phyloP scores from a whole-genome alignment of 768 basidiomycete genomes.

The Tylopilus vinaceipallidus region DNA sequence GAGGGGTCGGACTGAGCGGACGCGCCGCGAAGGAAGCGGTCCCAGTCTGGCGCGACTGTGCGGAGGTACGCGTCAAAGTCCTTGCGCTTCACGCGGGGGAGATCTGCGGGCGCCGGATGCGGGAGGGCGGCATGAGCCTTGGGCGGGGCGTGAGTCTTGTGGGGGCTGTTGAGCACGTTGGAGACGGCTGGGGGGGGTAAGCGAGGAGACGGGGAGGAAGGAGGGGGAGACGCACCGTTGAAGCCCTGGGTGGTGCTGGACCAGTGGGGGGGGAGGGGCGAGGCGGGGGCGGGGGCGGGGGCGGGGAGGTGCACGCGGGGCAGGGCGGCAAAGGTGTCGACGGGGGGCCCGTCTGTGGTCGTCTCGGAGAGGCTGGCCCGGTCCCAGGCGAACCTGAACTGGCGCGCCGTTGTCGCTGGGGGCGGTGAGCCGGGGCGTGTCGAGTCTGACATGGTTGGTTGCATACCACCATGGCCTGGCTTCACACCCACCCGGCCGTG shows the following conservation, averaged over 20 bases:
- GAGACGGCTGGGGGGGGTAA: conserved; percentile 71
- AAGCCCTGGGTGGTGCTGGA: conserved; percentile 84
- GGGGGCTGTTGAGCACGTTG: conserved; percentile 89
- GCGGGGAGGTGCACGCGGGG: conserved; percentile 46
- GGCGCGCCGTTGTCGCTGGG: conserved; percentile 46
- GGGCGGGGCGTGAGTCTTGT: conserved; percentile 79
- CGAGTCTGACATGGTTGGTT: conserved; percentile 45
- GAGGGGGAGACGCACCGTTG: conserved; percentile 63
- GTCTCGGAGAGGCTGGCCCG: conserved; percentile 76
- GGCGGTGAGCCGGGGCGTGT: conserved; percentile 43
- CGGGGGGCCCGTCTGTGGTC: conserved; percentile 58
- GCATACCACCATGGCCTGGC: conserved; percentile 38
- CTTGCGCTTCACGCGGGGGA: conserved; percentile 76
- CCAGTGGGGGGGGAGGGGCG: conserved; percentile 65
- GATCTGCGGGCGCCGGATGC: conserved; percentile 63
- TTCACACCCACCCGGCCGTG: conserved; percentile 50
- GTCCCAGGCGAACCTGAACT: conserved; percentile 79
- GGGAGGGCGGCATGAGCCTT: conserved; percentile 84
- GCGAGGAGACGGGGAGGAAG: neutral
- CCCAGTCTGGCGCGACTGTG: conserved; percentile 74
- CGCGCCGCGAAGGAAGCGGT: conserved; percentile 55
- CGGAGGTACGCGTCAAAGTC: conserved; percentile 85
- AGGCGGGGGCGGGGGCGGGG: too few species aligned
- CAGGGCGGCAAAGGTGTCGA: conserved; percentile 50
- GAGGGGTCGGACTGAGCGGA: conserved; percentile 30